Base-by-base conservation (phyloP, 148 eudicot species). In the Oxyria digyna region DNA sequence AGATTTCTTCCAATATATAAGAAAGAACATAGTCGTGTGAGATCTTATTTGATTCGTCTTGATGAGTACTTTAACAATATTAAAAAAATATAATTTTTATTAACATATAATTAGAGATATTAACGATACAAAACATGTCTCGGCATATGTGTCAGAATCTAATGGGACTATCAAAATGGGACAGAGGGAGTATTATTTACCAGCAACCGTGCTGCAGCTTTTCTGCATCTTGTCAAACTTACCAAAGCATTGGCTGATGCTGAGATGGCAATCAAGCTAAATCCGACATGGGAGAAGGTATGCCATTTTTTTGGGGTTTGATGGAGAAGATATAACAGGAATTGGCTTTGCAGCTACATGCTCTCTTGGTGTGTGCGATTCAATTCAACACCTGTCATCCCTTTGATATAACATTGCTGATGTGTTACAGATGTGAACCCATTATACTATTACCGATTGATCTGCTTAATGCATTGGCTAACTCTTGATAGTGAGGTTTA, bases 181-280 rank as follows among this genome's bases (percentile, higher is more conserved):
- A n/a, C n/a, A n/a, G n/a, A n/a, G n/a, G n/a, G n/a, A n/a, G 37
- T 76, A 57, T 52, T 73, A 63, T 24, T 69, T 69, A 48, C 33
- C 81, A 93, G 98, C 83, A 93, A 93, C 68, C 98, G 98, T 72
- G 98, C 98, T 82, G 98, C 98, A 24, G 98, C 98, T 29, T 94
- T 94, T 85, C 82, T 94, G 68, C 81, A 94, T 78, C 78, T 94
- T 72, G 87, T 82, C 21, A 90, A 94, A 70, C 98, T 94, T 74
- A 88, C 76, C 65, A 94, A 88, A 84, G 97, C 98, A 62, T 91
- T 94, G 67, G 85, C 81, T 71, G 98, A 94, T 86, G 98, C 98
- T 52, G 98, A 90, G 74, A 83, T 82, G 70, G 85, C 98, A 33
- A 88, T 94, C 74, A 75, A 78, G 73, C 79, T 94, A 69, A 88